These are phyloP conservation scores for Claviceps arundinis DNA, from an alignment of 2,329 filamentous ascomycete genomes.

Conservation along the genomic window DNA sequence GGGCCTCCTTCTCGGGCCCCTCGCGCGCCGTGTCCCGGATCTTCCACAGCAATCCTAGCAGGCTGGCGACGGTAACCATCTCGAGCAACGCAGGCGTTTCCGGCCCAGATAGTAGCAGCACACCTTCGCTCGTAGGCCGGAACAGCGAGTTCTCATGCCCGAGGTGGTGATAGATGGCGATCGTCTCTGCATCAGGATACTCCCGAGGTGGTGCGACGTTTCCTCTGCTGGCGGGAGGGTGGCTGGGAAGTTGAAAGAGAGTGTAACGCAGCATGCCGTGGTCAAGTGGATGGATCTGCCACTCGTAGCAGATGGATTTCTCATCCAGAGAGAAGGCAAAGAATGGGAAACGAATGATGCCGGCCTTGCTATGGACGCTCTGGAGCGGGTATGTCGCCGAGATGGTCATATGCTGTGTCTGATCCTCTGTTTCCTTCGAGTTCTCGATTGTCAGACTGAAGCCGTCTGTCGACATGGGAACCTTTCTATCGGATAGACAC, in stretches of 20 bases:
- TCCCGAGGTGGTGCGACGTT: neutral
- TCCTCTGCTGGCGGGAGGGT: neutral
- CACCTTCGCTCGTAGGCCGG: slow-evolving; percentile 1
- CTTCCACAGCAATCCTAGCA: slow-evolving; percentile 3
- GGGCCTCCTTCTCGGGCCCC: neutral
- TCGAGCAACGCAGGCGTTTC: neutral
- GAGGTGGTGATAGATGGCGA: slow-evolving; percentile 4
- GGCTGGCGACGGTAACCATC: slow-evolving; percentile 1
- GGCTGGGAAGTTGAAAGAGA: neutral
- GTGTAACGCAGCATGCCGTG: slow-evolving; percentile 5
- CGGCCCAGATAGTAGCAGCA: neutral
- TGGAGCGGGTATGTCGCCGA: slow-evolving; percentile 1
- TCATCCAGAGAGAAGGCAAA: slow-evolving; percentile 1
- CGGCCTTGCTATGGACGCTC: neutral
- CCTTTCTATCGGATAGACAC: neutral
- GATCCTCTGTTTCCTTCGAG: neutral
- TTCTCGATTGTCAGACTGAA: neutral
- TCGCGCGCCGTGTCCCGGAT: slow-evolving; percentile 1
- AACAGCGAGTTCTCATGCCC: slow-evolving; percentile 1
- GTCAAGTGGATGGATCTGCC: slow-evolving; percentile 4
- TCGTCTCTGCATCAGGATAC: neutral
- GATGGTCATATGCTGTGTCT: neutral
- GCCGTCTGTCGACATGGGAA: slow-evolving; percentile 2
- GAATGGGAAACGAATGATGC: slow-evolving; percentile 1
- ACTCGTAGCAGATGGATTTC: neutral